These are phyloP conservation scores for Arthrobotrys sphaeroides DNA, from an alignment of 2,329 filamentous ascomycete species.

Conservation along the genomic window DNA sequence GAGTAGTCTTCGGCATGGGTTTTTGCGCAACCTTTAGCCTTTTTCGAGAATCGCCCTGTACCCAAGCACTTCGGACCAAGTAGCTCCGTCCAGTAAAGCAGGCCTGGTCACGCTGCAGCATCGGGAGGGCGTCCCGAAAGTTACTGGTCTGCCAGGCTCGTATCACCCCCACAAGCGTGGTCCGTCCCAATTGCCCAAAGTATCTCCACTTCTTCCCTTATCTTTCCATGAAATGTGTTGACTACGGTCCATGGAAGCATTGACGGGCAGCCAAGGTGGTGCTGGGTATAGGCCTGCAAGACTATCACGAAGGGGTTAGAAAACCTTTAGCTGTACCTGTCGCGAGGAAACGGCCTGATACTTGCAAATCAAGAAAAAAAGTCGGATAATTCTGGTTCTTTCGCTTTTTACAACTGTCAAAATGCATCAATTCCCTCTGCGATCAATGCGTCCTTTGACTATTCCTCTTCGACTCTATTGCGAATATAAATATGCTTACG, in stretches of 20 bases:
- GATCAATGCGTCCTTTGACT: conserved; percentile 47
- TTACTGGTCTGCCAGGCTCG: conserved; percentile 21
- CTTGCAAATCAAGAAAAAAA: conserved; percentile 42
- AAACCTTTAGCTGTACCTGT: conserved; percentile 41
- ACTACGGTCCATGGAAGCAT: neutral
- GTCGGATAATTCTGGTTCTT: conserved; percentile 15
- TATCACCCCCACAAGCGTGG: conserved; percentile 27
- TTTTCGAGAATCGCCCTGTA: conserved; percentile 40
- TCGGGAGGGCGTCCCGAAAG: conserved; percentile 54
- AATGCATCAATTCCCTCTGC: conserved; percentile 37
- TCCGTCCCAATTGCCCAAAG: conserved; percentile 10
- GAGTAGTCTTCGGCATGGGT: conserved; percentile 15
- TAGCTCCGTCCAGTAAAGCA: conserved; percentile 44
- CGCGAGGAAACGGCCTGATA: conserved; percentile 29
- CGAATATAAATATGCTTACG: conserved; percentile 45
- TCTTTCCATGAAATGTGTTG: conserved; percentile 53
- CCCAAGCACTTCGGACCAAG: conserved; percentile 54
- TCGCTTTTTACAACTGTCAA: conserved; percentile 20
- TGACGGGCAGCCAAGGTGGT: conserved; percentile 17
- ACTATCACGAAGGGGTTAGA: conserved; percentile 45
- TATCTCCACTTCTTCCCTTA: conserved; percentile 41
- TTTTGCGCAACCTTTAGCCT: conserved; percentile 53
- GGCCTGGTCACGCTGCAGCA: conserved; percentile 37
- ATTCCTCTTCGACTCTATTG: conserved; percentile 56
- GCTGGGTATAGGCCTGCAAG: conserved; percentile 45